Conservation (phyloP, 2,329 filamentous ascomycete species). For the Myotisia sp. region DNA sequence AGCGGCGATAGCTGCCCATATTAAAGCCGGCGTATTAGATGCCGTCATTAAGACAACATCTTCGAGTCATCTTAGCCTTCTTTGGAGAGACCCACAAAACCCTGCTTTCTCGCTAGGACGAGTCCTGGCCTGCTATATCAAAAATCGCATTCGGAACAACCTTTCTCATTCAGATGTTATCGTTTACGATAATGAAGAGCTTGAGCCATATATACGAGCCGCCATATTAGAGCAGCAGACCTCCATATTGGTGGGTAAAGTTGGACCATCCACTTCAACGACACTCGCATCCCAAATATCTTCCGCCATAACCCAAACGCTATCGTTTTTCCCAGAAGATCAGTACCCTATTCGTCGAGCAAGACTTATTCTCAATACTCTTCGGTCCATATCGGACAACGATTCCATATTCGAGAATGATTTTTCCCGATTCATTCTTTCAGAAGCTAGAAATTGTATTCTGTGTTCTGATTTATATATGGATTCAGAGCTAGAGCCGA, state of each 20-base stretch:
- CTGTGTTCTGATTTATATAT: constrained; percentile 14
- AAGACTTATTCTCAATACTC: constrained; percentile 21
- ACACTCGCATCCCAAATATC: constrained; percentile 19
- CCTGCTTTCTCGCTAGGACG: constrained; percentile 25
- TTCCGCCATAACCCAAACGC: constrained; percentile 19
- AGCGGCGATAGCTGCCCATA: constrained; percentile 29
- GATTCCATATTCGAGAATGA: constrained; percentile 17
- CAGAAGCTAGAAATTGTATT: constrained; percentile 15
- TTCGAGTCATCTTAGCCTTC: constrained; percentile 16
- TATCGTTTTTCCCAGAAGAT: constrained; percentile 22
- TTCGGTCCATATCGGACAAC: constrained; percentile 24
- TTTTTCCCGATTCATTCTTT: constrained; percentile 16
- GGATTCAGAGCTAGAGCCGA: constrained; percentile 18
- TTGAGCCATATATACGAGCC: constrained; percentile 17
- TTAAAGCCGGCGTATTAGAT: constrained; percentile 24
- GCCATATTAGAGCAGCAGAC: constrained; percentile 27
- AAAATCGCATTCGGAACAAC: constrained; percentile 15
- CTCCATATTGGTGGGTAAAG: constrained; percentile 21
- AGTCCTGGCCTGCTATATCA: constrained; percentile 24
- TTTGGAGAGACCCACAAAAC: constrained; percentile 24
- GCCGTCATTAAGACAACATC: constrained; percentile 17
- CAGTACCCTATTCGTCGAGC: constrained; percentile 25
- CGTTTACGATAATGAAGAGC: constrained; percentile 21
- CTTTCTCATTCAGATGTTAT: constrained; percentile 7
- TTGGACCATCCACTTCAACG: constrained; percentile 17